Percentiles rank a stretch among this genome's conserved stretches.
Evolutionary conservation across 225 moss, liverwort and hornwort species (phyloP).

Genomic region (Climacium dendroides): DNA sequence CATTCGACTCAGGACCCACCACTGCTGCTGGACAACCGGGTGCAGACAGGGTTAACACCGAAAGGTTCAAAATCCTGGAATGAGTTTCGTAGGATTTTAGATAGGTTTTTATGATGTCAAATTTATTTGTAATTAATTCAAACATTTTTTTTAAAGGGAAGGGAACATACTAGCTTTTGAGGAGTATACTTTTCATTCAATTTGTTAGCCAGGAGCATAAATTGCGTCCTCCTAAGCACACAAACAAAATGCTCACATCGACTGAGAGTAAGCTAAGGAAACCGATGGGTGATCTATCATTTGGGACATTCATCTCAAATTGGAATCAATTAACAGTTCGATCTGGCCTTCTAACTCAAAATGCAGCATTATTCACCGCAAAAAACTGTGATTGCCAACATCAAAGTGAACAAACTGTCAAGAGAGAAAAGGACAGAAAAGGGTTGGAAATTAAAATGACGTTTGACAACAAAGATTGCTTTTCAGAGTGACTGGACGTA

Average conservation of each 20-base stretch:
- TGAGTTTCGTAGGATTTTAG: too few species aligned
- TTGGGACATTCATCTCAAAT: background rate
- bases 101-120: too few species aligned
- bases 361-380: background rate
- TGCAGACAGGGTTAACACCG: background rate
- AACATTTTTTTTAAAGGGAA: too few species aligned
- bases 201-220: too few species aligned
- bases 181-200: too few species aligned
- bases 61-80: too few species aligned
- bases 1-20: background rate
- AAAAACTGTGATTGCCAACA: background rate
- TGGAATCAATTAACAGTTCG: too few species aligned
- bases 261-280: background rate
- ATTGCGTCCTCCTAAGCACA: too few species aligned
- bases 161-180: too few species aligned
- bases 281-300: background rate
- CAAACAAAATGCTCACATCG: too few species aligned
- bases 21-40: background rate
- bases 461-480: background rate
- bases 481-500: background rate
- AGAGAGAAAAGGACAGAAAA: background rate
- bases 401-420: background rate
- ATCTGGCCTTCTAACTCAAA: background rate
- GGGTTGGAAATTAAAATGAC: background rate
- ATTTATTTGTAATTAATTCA: too few species aligned